Evolutionary conservation across 495 filamentous ascomycete genomes (phyloP).

Genomic region (Xylaria intraflava): DNA sequence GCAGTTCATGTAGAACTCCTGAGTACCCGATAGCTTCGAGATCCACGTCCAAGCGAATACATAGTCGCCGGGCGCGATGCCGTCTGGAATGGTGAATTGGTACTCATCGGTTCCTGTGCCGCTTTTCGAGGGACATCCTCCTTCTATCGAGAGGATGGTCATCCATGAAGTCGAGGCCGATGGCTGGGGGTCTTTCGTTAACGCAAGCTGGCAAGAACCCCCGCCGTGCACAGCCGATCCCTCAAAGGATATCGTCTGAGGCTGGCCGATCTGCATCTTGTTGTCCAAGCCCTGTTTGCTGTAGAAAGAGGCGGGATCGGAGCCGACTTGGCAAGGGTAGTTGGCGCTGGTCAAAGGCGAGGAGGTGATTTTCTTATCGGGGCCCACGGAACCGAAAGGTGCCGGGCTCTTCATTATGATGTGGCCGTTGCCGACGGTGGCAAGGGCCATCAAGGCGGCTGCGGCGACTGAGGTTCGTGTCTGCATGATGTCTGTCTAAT

Average conservation of each 20-base stretch:
- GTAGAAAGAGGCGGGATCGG: slow-evolving; percentile 33
- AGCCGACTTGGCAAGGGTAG: slow-evolving; percentile 69
- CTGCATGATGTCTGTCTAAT: slow-evolving; percentile 31
- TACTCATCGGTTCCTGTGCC: slow-evolving; percentile 44
- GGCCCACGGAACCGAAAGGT: slow-evolving; percentile 52
- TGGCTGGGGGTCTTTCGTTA: slow-evolving; percentile 66
- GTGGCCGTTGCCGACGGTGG: slow-evolving; percentile 54
- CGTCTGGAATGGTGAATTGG: slow-evolving; percentile 51
- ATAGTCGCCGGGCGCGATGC: slow-evolving; percentile 52
- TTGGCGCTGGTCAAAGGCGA: slow-evolving; percentile 61
- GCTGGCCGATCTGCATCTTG: slow-evolving; percentile 46
- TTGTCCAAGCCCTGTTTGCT: slow-evolving; percentile 36
- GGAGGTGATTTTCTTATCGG: slow-evolving; percentile 33
- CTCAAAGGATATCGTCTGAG: slow-evolving; percentile 48
- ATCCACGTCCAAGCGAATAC: slow-evolving; percentile 80
- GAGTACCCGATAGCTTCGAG: slow-evolving; percentile 56
- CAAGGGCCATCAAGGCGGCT: slow-evolving; percentile 30
- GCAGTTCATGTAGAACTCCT: slow-evolving; percentile 90
- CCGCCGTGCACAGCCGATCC: slow-evolving; percentile 71
- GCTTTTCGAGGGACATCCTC: slow-evolving; percentile 63
- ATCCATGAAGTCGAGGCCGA: slow-evolving; percentile 56
- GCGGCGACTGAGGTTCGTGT: slow-evolving; percentile 31
- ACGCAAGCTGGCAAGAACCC: slow-evolving; percentile 77
- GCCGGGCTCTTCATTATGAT: slow-evolving; percentile 63
- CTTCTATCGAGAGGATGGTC: slow-evolving; percentile 76